phyloP scores from a whole-genome alignment of 2,329 filamentous ascomycete species.

The Fusarium lateritium region DNA sequence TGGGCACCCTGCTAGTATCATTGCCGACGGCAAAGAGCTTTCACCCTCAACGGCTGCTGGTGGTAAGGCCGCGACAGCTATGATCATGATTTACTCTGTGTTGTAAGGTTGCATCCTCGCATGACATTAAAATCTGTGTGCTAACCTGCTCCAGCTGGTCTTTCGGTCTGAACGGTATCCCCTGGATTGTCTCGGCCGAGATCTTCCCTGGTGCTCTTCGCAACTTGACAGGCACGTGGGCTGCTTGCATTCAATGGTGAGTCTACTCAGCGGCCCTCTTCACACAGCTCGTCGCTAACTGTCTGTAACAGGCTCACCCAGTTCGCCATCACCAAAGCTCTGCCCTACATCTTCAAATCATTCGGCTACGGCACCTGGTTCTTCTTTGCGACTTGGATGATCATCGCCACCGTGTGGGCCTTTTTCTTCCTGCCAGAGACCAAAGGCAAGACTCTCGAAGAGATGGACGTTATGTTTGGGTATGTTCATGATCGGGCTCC shows the following conservation, averaged over 20 bases:
- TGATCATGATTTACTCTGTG: conserved; percentile 68
- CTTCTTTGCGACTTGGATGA: conserved; percentile 69
- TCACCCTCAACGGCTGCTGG: conserved; percentile 61
- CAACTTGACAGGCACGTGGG: conserved; percentile 59
- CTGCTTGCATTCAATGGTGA: conserved; percentile 58
- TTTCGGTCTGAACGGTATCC: conserved; percentile 62
- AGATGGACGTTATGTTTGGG: conserved; percentile 61
- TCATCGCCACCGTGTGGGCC: conserved; percentile 63
- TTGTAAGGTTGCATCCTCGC: conserved; percentile 57
- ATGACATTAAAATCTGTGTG: accelerated
- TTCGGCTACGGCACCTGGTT: conserved; percentile 68
- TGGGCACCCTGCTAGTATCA: conserved; percentile 62
- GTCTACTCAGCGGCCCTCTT: accelerated
- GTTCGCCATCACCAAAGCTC: conserved; percentile 60
- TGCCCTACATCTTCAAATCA: conserved; percentile 61
- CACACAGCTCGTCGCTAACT: background rate
- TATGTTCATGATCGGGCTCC: conserved; percentile 43
- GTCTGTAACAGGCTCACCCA: conserved; percentile 50
- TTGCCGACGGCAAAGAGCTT: conserved; percentile 58
- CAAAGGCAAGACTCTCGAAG: conserved; percentile 68
- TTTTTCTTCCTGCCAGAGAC: conserved; percentile 69
- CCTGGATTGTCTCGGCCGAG: conserved; percentile 62
- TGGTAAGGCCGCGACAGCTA: conserved; percentile 67
- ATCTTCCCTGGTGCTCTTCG: conserved; percentile 62
- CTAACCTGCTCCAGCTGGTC: conserved; percentile 54